Evolutionary conservation across 441 rosid species (phyloP).

Genomic region (Pelargonium myrrhifolium): DNA sequence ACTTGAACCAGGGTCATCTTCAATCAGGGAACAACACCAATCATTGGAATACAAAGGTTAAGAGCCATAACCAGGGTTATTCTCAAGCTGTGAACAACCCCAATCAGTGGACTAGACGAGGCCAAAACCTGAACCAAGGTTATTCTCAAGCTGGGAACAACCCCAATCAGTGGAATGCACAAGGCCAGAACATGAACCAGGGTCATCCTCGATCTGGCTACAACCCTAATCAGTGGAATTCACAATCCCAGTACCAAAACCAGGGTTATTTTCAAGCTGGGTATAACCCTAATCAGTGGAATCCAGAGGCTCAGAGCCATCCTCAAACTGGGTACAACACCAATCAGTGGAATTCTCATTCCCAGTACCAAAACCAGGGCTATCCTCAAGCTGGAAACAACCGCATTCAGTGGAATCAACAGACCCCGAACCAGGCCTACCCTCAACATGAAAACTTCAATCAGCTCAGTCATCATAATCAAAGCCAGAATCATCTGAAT

Average conservation of each 20-base stretch:
- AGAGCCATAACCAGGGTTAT: conserved; percentile 28
- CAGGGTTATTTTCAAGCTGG: conserved; percentile 24
- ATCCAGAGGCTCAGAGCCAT: conserved; percentile 10
- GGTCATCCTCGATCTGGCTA: background rate
- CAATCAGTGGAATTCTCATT: conserved; percentile 28
- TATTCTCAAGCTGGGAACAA: background rate
- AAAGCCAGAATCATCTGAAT: background rate
- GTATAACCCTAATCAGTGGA: conserved; percentile 29
- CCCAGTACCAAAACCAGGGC: conserved; percentile 26
- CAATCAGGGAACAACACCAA: conserved; percentile 15
- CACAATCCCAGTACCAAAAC: conserved; percentile 22
- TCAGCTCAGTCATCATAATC: conserved; percentile 20
- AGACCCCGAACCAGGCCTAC: conserved; percentile 2
- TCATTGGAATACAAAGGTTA: conserved; percentile 22
- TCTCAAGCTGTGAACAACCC: conserved; percentile 24
- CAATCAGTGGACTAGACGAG: conserved; percentile 25
- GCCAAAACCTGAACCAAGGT: background rate
- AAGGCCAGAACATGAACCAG: background rate
- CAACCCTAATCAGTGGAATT: conserved; percentile 28
- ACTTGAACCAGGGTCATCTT: background rate
- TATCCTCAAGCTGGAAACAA: conserved; percentile 23
- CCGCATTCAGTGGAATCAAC: conserved; percentile 29
- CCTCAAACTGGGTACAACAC: conserved; percentile 2
- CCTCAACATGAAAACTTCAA: conserved; percentile 13
- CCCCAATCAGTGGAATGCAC: conserved; percentile 20